Percentiles rank a stretch among this genome's conserved stretches.
Conservation (phyloP, 805 yeast genomes). For the Myxozyma sirexii region DNA sequence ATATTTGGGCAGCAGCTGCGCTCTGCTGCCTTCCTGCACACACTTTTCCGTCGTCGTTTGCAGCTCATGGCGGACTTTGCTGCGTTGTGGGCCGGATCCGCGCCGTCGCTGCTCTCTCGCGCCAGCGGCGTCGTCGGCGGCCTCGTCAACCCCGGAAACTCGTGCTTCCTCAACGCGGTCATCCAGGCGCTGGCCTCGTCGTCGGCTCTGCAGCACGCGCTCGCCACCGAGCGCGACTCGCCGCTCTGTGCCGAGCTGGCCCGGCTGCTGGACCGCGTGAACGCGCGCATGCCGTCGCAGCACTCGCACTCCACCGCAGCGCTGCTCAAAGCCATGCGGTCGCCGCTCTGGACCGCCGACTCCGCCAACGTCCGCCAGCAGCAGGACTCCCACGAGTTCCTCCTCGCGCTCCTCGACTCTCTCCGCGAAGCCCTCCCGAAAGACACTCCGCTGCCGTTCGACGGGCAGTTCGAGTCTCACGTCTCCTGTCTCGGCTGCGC, state of each 20-base stretch:
- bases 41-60: not conserved
- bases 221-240: not conserved
- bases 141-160: conserved; percentile 84
- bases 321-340: conserved; percentile 20
- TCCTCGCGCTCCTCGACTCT: conserved; percentile 29
- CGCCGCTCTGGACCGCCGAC: not conserved
- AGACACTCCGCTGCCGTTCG: conserved; percentile 61
- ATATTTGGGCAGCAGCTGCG: too few relatives aligned
- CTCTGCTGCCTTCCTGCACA: not conserved
- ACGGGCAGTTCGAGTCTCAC: conserved; percentile 83
- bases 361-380: conserved; percentile 24
- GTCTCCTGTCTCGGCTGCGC: conserved; percentile 93
- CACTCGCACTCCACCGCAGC: conserved; percentile 24
- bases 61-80: conserved; percentile 6
- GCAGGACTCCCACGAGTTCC: conserved; percentile 34
- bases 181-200: conserved; percentile 51
- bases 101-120: not conserved
- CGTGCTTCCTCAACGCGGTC: conserved; percentile 92
- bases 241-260: not conserved
- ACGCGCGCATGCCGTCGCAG: conserved; percentile 7
- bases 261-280: not conserved
- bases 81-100: conserved; percentile 6
- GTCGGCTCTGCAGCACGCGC: not conserved
- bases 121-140: conserved; percentile 66
- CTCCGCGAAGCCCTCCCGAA: conserved; percentile 9